phyloP scores from a whole-genome alignment of 352 stramenopile genomes.

The Plasmopara muralis region DNA sequence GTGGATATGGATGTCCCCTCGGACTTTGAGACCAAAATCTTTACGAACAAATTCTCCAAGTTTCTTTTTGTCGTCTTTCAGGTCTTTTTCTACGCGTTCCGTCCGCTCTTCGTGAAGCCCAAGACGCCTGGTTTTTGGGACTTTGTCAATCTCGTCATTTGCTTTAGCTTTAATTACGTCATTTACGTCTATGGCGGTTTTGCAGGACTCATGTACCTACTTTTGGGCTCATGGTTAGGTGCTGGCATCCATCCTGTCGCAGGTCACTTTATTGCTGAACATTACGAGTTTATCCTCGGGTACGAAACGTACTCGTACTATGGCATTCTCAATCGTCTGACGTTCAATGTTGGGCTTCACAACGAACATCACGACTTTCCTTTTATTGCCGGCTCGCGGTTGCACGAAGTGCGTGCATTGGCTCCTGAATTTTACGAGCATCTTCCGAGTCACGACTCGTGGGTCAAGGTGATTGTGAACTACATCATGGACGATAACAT shows the following conservation, averaged over 20 bases:
- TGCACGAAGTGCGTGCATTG: constrained; percentile 87
- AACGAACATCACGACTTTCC: constrained; percentile 99
- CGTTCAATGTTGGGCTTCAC: constrained; percentile 97
- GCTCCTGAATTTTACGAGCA: constrained; percentile 95
- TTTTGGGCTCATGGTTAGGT: constrained; percentile 88
- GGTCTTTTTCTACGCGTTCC: constrained; percentile 90
- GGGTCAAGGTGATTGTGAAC: constrained; percentile 89
- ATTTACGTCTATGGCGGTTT: constrained; percentile 81
- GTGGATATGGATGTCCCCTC: constrained; percentile 94
- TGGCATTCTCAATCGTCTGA: constrained; percentile 93
- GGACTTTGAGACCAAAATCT: constrained; percentile 84
- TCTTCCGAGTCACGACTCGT: constrained; percentile 91
- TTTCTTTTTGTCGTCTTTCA: constrained; percentile 91
- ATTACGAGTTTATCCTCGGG: constrained; percentile 93
- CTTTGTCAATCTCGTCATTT: constrained; percentile 79
- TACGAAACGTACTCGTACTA: constrained; percentile 99
- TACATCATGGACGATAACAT: constrained; percentile 93
- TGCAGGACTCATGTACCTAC: constrained; percentile 87
- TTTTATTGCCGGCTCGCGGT: constrained; percentile 82
- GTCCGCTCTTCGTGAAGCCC: constrained; percentile 90
- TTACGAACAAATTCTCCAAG: constrained; percentile 85
- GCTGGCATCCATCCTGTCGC: constrained; percentile 93
- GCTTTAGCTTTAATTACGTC: constrained; percentile 75
- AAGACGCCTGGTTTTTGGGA: constrained; percentile 85
- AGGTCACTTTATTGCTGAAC: constrained; percentile 96